Conservation (phyloP, 2,329 filamentous ascomycete species). For the Aspergillus sp. region DNA sequence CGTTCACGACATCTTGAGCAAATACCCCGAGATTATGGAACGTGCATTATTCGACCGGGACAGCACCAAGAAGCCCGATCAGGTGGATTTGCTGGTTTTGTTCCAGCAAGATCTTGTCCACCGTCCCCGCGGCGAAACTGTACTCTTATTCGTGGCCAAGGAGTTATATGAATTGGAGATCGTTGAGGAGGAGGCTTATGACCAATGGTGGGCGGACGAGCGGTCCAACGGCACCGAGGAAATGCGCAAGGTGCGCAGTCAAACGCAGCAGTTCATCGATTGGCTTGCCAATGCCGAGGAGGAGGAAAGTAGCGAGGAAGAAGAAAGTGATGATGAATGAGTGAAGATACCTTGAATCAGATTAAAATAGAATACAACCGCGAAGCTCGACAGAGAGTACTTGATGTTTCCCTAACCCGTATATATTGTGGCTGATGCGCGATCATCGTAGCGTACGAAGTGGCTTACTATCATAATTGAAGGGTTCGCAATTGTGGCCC, state of each 20-base stretch:
- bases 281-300: constrained; percentile 77
- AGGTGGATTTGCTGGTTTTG: constrained; percentile 80
- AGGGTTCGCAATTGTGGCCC: no score
- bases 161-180: constrained; percentile 83
- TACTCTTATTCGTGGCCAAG: constrained; percentile 77
- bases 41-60: constrained; percentile 60
- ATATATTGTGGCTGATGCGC: no score
- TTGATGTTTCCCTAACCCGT: no score
- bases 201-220: constrained; percentile 83
- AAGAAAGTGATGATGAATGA: constrained; percentile 25
- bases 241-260: constrained; percentile 69
- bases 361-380: not conserved
- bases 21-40: constrained; percentile 62
- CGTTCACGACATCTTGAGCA: constrained; percentile 62
- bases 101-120: constrained; percentile 77
- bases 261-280: constrained; percentile 77
- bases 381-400: not conserved
- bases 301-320: constrained; percentile 63
- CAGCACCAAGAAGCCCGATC: constrained; percentile 59
- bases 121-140: constrained; percentile 60
- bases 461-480: no score
- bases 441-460: no score
- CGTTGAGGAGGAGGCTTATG: constrained; percentile 82
- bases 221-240: constrained; percentile 66
- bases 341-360: not conserved